phyloP scores from a whole-genome alignment of 768 basidiomycete species.

The Rhizopogon vesiculosus region DNA sequence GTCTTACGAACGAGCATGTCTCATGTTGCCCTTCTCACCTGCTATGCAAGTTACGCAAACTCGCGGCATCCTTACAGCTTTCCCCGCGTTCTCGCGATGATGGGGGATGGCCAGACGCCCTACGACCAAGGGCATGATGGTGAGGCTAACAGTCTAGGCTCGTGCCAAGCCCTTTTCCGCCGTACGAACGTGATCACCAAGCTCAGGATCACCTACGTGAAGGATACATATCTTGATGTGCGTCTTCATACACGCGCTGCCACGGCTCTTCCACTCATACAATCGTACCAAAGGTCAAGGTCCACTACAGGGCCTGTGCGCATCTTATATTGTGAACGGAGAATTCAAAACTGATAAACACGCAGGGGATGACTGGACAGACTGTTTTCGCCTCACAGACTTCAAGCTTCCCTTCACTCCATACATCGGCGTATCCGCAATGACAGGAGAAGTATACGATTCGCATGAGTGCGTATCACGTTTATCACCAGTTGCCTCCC shows the following conservation, averaged over 20 bases:
- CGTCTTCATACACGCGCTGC: constrained; percentile 16
- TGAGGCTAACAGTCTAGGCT: constrained; percentile 69
- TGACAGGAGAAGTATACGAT: constrained; percentile 93
- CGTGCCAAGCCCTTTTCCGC: constrained; percentile 88
- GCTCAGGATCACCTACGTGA: constrained; percentile 82
- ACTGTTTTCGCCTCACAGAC: constrained; percentile 79
- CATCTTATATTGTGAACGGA: not conserved
- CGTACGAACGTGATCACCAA: constrained; percentile 89
- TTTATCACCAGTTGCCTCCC: not conserved
- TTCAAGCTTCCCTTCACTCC: constrained; percentile 62
- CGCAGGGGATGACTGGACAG: constrained; percentile 86
- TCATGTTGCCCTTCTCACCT: not conserved
- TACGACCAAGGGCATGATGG: constrained; percentile 87
- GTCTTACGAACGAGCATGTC: constrained; percentile 17
- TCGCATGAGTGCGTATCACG: constrained; percentile 72
- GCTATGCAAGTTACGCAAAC: constrained; percentile 69
- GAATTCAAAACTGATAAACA: not conserved
- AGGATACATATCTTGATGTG: constrained; percentile 76
- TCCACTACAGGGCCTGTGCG: constrained; percentile 86
- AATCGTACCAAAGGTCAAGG: constrained; percentile 57
- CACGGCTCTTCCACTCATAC: not conserved
- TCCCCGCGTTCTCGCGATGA: constrained; percentile 81
- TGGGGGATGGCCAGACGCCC: constrained; percentile 84
- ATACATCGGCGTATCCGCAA: constrained; percentile 86
- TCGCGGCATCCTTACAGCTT: constrained; percentile 78